phyloP scores from a whole-genome alignment of 495 filamentous ascomycete genomes.

The Neurospora tetrasperma region DNA sequence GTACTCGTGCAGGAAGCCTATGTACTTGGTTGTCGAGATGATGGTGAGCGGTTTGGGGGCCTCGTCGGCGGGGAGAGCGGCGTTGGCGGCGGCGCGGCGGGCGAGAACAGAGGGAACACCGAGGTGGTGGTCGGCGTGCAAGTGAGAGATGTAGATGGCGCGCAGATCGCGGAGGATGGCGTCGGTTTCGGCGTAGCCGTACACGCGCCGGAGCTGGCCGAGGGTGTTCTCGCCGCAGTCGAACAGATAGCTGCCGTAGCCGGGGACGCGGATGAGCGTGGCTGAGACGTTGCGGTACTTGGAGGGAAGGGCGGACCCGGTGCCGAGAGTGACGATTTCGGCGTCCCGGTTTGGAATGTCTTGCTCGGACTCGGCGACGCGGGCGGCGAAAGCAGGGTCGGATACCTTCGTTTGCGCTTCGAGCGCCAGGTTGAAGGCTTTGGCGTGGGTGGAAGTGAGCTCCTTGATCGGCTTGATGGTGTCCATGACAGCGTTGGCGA shows the following conservation, averaged over 20 bases:
- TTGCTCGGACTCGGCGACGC: constrained; percentile 32
- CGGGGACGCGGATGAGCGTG: constrained; percentile 76
- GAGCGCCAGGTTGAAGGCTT: constrained; percentile 42
- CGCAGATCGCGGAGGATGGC: constrained; percentile 67
- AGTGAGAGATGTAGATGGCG: constrained; percentile 85
- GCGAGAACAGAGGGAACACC: constrained; percentile 71
- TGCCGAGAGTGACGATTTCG: constrained; percentile 80
- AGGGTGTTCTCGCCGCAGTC: constrained; percentile 91
- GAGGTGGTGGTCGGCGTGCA: constrained; percentile 94
- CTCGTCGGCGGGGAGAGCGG: constrained; percentile 30
- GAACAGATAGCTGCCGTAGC: constrained; percentile 70
- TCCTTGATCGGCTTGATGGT: constrained; percentile 30
- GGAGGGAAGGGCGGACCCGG: constrained; percentile 78
- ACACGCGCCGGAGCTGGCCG: constrained; percentile 77
- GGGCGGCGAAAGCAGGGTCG: constrained; percentile 27
- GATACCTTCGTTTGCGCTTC: constrained; percentile 34
- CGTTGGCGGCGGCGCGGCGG: constrained; percentile 41
- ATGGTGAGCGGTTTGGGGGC: constrained; percentile 12
- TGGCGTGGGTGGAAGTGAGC: constrained; percentile 20
- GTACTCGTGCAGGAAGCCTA: constrained; percentile 68
- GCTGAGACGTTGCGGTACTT: constrained; percentile 93
- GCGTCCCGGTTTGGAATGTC: constrained; percentile 58
- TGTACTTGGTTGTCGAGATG: constrained; percentile 40
- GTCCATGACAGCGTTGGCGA: constrained; percentile 44
- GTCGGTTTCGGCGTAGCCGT: constrained; percentile 48